phyloP scores from a whole-genome alignment of 768 basidiomycete genomes.

The Boletus reticuloceps region DNA sequence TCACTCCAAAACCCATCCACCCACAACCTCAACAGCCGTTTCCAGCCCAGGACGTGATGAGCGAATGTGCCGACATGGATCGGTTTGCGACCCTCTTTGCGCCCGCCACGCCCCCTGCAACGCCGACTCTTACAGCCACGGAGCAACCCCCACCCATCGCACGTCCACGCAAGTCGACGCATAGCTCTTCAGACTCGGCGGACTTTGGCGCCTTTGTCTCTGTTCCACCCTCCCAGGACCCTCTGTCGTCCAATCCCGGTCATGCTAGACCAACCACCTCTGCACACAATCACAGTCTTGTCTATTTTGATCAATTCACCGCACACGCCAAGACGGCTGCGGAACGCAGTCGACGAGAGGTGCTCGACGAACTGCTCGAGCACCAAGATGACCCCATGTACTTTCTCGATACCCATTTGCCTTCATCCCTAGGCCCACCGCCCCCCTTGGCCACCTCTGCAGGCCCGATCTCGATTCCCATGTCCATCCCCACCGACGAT shows the following conservation, averaged over 20 bases:
- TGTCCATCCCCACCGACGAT: conserved; percentile 34
- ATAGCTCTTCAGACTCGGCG: conserved; percentile 41
- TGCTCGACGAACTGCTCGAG: conserved; percentile 62
- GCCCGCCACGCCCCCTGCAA: conserved; percentile 35
- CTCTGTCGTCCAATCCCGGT: conserved; percentile 18
- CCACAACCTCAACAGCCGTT: no score
- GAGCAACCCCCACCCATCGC: background rate
- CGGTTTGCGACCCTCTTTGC: conserved; percentile 44
- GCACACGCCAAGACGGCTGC: conserved; percentile 54
- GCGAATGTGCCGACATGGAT: conserved; percentile 23
- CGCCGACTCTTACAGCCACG: conserved; percentile 12
- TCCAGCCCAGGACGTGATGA: no score
- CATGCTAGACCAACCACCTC: no score
- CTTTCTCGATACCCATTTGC: conserved; percentile 35
- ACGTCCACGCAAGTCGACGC: conserved; percentile 13
- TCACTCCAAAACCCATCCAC: background rate
- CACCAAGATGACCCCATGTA: conserved; percentile 73
- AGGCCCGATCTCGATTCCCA: conserved; percentile 32
- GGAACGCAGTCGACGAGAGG: conserved; percentile 47
- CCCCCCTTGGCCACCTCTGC: conserved; percentile 6
- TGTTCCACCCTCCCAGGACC: conserved; percentile 52
- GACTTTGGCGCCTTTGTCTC: conserved; percentile 66
- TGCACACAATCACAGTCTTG: conserved; percentile 30
- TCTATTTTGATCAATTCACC: conserved; percentile 62
- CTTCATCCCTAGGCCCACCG: background rate